These are phyloP conservation scores for Alloteropsis semialata DNA, from an alignment of 176 grass and related monocot species.

Conservation along the genomic window DNA sequence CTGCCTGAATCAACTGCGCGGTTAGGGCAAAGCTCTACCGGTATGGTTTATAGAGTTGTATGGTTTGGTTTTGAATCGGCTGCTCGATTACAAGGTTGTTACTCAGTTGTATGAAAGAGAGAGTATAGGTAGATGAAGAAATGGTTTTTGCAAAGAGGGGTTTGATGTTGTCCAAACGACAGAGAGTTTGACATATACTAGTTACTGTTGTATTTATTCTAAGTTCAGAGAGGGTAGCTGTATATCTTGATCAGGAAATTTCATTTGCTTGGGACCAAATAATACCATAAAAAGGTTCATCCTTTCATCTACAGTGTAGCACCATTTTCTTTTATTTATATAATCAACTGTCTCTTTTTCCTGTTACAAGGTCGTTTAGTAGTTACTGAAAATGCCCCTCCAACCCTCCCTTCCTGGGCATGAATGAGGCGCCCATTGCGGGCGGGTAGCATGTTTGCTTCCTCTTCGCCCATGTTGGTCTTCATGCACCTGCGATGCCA, in stretches of 20 bases:
- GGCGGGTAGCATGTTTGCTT: no score
- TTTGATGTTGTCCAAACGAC: not conserved
- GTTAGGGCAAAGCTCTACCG: not conserved
- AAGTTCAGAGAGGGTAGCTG: constrained; percentile 10
- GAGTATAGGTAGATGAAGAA: constrained; percentile 26
- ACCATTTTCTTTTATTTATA: not conserved
- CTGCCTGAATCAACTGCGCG: constrained; percentile 17
- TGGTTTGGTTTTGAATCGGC: constrained; percentile 24
- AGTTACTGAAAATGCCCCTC: no score
- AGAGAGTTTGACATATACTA: constrained; percentile 6
- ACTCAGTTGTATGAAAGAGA: constrained; percentile 27
- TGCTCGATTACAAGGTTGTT: not conserved
- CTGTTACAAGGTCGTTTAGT: no score
- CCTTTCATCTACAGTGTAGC: not conserved
- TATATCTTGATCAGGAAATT: constrained; percentile 3
- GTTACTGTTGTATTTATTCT: constrained; percentile 30
- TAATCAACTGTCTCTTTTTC: not conserved
- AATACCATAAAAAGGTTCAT: not conserved
- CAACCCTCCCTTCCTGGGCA: no score
- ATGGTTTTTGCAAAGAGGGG: constrained; percentile 27
- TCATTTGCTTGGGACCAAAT: not conserved
- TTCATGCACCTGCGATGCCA: no score
- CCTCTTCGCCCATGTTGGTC: no score
- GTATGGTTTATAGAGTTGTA: constrained; percentile 25
- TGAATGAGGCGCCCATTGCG: no score